These are phyloP conservation scores for Cephaloascus albidus DNA, from an alignment of 805 yeast species.

Conservation along the genomic window DNA sequence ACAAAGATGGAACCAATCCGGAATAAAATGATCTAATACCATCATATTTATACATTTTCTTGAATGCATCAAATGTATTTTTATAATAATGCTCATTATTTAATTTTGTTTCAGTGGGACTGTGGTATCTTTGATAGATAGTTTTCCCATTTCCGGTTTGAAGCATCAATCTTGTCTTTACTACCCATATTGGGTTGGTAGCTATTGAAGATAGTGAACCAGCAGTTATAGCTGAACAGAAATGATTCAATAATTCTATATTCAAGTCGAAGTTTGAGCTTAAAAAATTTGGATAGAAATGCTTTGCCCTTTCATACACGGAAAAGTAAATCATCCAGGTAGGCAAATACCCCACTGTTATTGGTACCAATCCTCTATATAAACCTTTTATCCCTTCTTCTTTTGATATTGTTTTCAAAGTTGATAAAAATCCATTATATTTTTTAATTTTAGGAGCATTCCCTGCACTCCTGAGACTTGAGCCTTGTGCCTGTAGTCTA, in stretches of 20 bases:
- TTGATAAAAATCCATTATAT: conserved; percentile 54
- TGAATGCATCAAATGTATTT: conserved; percentile 80
- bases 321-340: conserved; percentile 96
- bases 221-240: conserved; percentile 69
- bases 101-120: conserved; percentile 15
- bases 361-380: conserved; percentile 89
- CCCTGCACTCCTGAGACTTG: conserved; percentile 10
- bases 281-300: conserved; percentile 34
- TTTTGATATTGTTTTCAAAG: conserved; percentile 51
- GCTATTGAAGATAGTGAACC: conserved; percentile 78
- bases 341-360: conserved; percentile 87
- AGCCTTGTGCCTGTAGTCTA: conserved; percentile 86
- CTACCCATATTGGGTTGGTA: conserved; percentile 97
- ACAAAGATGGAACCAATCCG: conserved; percentile 82
- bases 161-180: conserved; percentile 89
- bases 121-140: conserved; percentile 15
- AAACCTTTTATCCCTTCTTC: conserved; percentile 83
- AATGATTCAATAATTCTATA: conserved; percentile 24
- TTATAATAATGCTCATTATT: conserved; percentile 35
- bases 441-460: conserved; percentile 12
- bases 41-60: conserved; percentile 67
- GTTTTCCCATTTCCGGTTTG: conserved; percentile 47
- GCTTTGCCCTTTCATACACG: conserved; percentile 75
- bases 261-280: conserved; percentile 10
- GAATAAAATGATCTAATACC: conserved; percentile 78